phyloP scores from a whole-genome alignment of 2,329 filamentous ascomycete genomes.

The Metarhizium rileyi region DNA sequence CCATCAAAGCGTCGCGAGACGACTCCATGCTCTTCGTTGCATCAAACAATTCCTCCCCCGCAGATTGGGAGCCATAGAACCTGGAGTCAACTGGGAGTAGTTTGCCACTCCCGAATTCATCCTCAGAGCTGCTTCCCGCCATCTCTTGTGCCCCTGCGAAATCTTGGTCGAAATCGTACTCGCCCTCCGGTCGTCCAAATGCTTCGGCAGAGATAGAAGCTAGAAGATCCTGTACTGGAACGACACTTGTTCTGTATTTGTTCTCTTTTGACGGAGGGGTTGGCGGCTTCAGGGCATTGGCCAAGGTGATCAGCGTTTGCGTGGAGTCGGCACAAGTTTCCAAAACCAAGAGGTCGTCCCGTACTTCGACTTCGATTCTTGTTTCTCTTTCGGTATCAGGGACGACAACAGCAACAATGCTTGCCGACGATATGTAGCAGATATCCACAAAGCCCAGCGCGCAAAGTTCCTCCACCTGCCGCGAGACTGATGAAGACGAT shows the following conservation, averaged over 20 bases:
- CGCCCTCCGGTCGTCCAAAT: conserved; percentile 53
- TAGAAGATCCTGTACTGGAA: conserved; percentile 80
- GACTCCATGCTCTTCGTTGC: conserved; percentile 26
- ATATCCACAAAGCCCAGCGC: conserved; percentile 74
- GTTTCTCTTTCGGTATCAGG: conserved; percentile 40
- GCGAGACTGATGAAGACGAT: conserved; percentile 28
- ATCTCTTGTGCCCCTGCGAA: conserved; percentile 46
- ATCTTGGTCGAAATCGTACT: conserved; percentile 54
- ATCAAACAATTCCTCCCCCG: conserved; percentile 39
- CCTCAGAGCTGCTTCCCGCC: conserved; percentile 27
- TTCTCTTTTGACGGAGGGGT: conserved; percentile 70
- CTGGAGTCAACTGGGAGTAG: conserved; percentile 31
- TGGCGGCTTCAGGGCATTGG: conserved; percentile 75
- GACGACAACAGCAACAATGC: conserved; percentile 51
- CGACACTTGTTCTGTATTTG: conserved; percentile 79
- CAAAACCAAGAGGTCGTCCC: conserved; percentile 77
- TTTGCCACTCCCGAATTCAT: conserved; percentile 22
- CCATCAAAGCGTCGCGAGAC: conserved; percentile 21
- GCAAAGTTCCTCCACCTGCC: conserved; percentile 47
- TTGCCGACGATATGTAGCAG: conserved; percentile 77
- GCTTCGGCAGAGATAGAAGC: conserved; percentile 85
- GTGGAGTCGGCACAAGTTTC: conserved; percentile 97
- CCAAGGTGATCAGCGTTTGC: conserved; percentile 73
- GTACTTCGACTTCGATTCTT: conserved; percentile 70
- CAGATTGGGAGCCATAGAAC: conserved; percentile 35